phyloP scores from a whole-genome alignment of 108 stramenopile species.

The Fragilaria radians region DNA sequence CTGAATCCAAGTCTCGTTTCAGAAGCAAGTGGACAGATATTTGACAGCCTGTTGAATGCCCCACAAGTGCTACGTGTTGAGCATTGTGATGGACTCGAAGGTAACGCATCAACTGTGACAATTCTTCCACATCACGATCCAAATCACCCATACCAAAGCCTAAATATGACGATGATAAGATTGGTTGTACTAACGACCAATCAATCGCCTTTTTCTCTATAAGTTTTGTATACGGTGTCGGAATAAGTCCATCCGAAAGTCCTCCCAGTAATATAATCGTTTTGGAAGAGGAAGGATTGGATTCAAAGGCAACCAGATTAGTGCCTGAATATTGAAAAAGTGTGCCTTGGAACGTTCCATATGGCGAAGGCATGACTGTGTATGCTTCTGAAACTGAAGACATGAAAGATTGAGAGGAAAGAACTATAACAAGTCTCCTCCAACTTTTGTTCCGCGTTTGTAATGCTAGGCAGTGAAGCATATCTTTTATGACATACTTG shows the following conservation, averaged over 20 bases:
- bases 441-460: too few species aligned
- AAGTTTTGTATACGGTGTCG: constrained; percentile 60
- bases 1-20: too few species aligned
- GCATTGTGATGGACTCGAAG: constrained; percentile 45
- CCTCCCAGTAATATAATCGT: constrained; percentile 83
- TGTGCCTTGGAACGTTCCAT: constrained; percentile 57
- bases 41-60: constrained; percentile 94
- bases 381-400: too few species aligned
- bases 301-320: constrained; percentile 76
- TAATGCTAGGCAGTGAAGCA: too few species aligned
- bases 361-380: constrained; percentile 31
- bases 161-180: constrained; percentile 55
- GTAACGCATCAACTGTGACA: constrained; percentile 46
- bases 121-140: constrained; percentile 53
- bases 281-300: constrained; percentile 29
- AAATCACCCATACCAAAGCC: constrained; percentile 80
- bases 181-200: constrained; percentile 79
- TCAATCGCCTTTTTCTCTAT: constrained; percentile 46
- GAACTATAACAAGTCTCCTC: too few species aligned
- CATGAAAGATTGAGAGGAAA: too few species aligned
- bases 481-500: too few species aligned
- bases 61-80: constrained; percentile 66
- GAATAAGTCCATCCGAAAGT: constrained; percentile 67
- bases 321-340: constrained; percentile 58
- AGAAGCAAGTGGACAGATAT: constrained; percentile 82